Evolutionary conservation across 345 rosid genomes (phyloP).

Genomic region (Alliaria petiolata): DNA sequence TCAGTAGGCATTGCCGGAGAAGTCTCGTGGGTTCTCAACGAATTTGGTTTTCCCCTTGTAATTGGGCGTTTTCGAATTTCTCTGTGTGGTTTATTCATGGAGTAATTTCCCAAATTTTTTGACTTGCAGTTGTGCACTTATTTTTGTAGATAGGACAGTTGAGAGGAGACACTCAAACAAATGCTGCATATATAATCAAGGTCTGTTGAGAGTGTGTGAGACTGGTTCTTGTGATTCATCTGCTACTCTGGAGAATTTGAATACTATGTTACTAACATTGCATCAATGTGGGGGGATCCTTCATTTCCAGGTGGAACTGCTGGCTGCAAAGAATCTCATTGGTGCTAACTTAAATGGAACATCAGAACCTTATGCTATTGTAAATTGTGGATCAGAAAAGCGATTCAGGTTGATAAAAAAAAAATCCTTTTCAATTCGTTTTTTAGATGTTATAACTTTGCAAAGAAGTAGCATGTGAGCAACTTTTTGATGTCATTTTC

Average conservation of each 20-base stretch:
- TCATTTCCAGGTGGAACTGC: conserved; percentile 65
- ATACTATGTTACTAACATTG: not conserved
- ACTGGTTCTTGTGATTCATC: not conserved
- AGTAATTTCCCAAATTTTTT: conserved; percentile 61
- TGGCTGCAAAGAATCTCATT: conserved; percentile 97
- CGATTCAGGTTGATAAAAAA: conserved; percentile 87
- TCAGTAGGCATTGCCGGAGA: not conserved
- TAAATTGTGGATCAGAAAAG: conserved; percentile 93
- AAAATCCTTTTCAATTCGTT: not conserved
- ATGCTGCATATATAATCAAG: conserved; percentile 61
- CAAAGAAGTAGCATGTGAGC: conserved; percentile 12
- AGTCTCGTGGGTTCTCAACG: not conserved
- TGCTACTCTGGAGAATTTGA: not conserved
- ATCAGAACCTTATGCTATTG: conserved; percentile 97
- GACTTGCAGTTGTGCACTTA: conserved; percentile 89
- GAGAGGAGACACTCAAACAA: conserved; percentile 60
- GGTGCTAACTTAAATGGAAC: conserved; percentile 96
- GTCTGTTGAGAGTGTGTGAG: not conserved
- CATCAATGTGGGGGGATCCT: not conserved
- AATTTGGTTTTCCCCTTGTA: not conserved
- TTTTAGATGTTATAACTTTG: conserved; percentile 1
- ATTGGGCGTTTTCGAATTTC: not conserved
- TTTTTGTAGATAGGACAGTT: conserved; percentile 73
- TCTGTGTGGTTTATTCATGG: conserved; percentile 3
- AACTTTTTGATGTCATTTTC: not conserved